Base-by-base conservation (phyloP, 1,139 yeast species). In the Sugiyamaella paludigena region DNA sequence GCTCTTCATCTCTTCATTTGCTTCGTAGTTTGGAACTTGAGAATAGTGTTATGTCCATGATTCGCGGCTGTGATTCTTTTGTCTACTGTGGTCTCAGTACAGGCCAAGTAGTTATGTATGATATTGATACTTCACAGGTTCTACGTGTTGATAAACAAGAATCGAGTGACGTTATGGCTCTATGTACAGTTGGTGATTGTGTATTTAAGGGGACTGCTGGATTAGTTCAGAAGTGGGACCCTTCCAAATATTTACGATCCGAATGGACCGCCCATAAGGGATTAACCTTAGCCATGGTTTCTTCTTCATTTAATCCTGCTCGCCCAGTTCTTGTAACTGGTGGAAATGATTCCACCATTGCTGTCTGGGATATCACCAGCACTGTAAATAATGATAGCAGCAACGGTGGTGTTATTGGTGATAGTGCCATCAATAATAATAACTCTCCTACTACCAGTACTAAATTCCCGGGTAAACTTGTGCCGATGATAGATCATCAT, bases 31-130 rank as follows among this genome's bases (percentile, higher is more conserved):
- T 88, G 43, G 83, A 81, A 43, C 84, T 86, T 58, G 81, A 80
- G 2, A 87, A 82, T 35, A 78, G 87, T 4, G 81, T 88, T 7
- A 69, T 87, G 34, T 83, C 94, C 0, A 77, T 87, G 72, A 73
- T 82, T 7, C 33, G 49, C 6, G 71, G 79, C 12, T 72, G 76
- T 41, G 84, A 78, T 44, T 78, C 86, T 13, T 84, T 83, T 56
- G 65, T 89, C 7, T 89, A 87, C 63, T 87, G 88, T 57, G 97
- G 97, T 0, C 68, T 87, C 36, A 75, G 83, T 1, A 80, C 81
- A 51, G 94, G 96, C 10, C 72, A 74, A 29, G 77, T 89, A 12
- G 84, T 83, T 52, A 82, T 87, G 8, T 87, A 95, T 92, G 97
- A 91, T 60, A 71, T 89, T 47, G 79, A 83, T 47, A 88, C 96